phyloP scores from a whole-genome alignment of 805 yeast genomes.

The Pichia eremophila region DNA sequence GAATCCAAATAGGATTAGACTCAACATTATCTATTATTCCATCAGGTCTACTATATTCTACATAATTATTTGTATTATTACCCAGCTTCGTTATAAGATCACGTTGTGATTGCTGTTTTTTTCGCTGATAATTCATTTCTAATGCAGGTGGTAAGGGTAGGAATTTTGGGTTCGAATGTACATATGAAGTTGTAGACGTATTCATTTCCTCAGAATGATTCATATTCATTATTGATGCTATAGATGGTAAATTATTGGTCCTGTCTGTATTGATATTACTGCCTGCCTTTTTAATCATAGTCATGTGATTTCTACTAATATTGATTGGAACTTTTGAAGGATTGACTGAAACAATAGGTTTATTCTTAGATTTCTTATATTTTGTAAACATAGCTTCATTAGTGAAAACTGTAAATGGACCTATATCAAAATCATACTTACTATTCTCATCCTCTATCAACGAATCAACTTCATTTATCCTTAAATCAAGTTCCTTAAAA shows the following conservation, averaged over 20 bases:
- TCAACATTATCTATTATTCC: conserved; percentile 2
- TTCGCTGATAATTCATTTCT: conserved; percentile 3
- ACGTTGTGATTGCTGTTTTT: conserved; percentile 1
- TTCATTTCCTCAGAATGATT: too few relatives aligned
- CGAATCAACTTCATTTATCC: conserved; percentile 21
- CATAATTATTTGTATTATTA: too few relatives aligned
- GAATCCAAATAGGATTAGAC: conserved; percentile 27
- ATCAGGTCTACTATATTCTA: too few relatives aligned
- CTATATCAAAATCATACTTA: neutral
- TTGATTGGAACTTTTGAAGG: too few relatives aligned
- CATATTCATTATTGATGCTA: neutral
- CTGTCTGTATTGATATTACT: neutral
- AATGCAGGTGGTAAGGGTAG: conserved; percentile 6
- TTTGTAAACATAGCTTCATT: neutral
- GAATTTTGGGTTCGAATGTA: neutral
- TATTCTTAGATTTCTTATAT: neutral
- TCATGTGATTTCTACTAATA: too few relatives aligned
- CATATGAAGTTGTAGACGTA: neutral
- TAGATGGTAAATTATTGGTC: neutral
- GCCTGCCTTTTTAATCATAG: too few relatives aligned
- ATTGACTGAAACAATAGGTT: too few relatives aligned
- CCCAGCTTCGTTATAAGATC: neutral
- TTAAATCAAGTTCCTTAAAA: conserved; percentile 30
- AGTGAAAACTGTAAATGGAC: neutral
- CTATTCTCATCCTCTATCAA: conserved; percentile 3